A percentile compares a stretch with the other conserved stretches of the same genome.
These are phyloP conservation scores for Prunus dulcis DNA, from an alignment of 306 rosid genomes.

Conservation along the genomic window DNA sequence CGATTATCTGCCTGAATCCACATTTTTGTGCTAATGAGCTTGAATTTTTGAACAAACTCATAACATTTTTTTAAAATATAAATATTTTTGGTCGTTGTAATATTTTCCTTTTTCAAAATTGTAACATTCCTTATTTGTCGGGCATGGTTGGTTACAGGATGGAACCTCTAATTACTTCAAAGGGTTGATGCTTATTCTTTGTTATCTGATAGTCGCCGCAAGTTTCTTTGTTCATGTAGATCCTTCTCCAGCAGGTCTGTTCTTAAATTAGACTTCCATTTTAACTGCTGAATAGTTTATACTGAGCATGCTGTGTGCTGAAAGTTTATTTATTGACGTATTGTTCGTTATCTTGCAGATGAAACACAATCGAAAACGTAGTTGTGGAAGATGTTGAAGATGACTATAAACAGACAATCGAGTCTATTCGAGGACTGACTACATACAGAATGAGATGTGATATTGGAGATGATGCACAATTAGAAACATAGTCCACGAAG, in stretches of 20 bases:
- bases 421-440: neutral
- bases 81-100: neutral
- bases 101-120: neutral
- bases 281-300: neutral
- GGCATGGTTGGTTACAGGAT: constrained; percentile 49
- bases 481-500: neutral
- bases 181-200: constrained; percentile 75
- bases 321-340: neutral
- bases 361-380: constrained; percentile 6
- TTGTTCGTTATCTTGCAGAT: constrained; percentile 14
- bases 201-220: constrained; percentile 81
- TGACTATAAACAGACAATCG: neutral
- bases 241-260: constrained; percentile 32
- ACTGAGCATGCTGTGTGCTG: neutral
- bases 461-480: constrained; percentile 7
- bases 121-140: neutral
- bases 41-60: neutral
- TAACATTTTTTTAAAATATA: neutral
- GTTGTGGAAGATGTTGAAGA: neutral
- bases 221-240: constrained; percentile 80
- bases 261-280: neutral
- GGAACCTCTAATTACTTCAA: constrained; percentile 80
- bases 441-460: neutral
- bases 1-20: neutral
- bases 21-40: neutral